phyloP scores from a whole-genome alignment of 352 stramenopile genomes.

The Phytophthora boehmeriae region DNA sequence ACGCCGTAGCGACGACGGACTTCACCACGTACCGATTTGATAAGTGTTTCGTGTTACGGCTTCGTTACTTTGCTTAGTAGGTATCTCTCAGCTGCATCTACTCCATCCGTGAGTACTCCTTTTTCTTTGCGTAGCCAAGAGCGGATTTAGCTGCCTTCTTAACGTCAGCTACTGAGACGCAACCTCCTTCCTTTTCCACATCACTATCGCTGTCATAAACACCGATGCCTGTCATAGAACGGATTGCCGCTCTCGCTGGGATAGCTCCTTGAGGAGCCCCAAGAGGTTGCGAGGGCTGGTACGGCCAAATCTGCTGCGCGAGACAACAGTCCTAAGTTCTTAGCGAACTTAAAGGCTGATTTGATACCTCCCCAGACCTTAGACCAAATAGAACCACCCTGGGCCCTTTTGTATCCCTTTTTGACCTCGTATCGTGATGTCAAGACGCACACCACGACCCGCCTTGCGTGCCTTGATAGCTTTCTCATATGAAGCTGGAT shows the following conservation, averaged over 20 bases:
- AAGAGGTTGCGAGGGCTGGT: constrained; percentile 9
- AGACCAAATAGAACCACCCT: neutral
- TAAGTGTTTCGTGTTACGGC: constrained; percentile 1
- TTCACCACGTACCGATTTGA: neutral
- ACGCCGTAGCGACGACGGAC: constrained; percentile 10
- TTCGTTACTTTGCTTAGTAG: constrained; percentile 3
- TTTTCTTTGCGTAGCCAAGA: constrained; percentile 19
- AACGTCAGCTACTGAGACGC: constrained; percentile 7
- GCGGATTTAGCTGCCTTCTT: constrained; percentile 10
- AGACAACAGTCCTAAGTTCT: constrained; percentile 10
- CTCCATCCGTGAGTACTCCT: constrained; percentile 4
- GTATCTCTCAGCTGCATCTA: neutral
- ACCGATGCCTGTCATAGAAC: constrained; percentile 14
- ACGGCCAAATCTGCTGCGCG: constrained; percentile 9
- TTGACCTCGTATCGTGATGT: constrained; percentile 1
- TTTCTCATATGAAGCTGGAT: constrained; percentile 15
- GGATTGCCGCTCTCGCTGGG: constrained; percentile 13
- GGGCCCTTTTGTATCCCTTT: neutral
- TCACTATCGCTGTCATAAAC: constrained; percentile 13
- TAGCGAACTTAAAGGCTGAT: constrained; percentile 18
- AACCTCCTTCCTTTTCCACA: constrained; percentile 2
- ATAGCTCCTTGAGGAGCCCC: constrained; percentile 9
- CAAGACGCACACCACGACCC: neutral
- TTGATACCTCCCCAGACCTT: constrained; percentile 27
- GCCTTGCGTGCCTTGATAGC: constrained; percentile 1